These are phyloP conservation scores for Aspergillus intermedius DNA, from an alignment of 2,329 filamentous ascomycete genomes.

Conservation along the genomic window DNA sequence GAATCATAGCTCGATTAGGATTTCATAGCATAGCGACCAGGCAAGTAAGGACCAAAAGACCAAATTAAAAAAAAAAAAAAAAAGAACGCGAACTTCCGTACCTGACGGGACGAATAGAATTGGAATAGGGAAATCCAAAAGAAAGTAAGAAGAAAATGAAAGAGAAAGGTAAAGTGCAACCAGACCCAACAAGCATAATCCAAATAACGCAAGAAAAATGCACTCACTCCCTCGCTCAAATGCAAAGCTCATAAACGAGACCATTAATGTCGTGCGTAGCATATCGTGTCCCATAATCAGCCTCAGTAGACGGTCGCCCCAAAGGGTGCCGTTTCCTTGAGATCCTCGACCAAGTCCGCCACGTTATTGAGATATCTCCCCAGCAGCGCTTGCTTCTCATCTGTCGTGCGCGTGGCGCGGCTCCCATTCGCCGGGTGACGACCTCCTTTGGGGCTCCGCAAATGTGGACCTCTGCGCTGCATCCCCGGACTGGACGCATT, in stretches of 20 bases:
- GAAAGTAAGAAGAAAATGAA: constrained; percentile 4
- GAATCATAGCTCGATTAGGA: background rate
- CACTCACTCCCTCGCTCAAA: constrained; percentile 16
- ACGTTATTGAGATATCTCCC: constrained; percentile 74
- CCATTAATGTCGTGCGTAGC: background rate
- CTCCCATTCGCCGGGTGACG: constrained; percentile 31
- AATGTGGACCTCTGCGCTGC: constrained; percentile 47
- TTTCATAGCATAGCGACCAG: background rate
- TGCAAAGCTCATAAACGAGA: background rate
- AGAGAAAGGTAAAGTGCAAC: constrained; percentile 8
- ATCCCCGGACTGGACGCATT: constrained; percentile 40
- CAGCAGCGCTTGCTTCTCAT: constrained; percentile 75
- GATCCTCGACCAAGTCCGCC: constrained; percentile 75
- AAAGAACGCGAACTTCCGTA: constrained; percentile 10
- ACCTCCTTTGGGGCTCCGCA: constrained; percentile 48
- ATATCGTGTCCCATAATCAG: background rate
- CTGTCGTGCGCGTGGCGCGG: constrained; percentile 56
- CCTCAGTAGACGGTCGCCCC: constrained; percentile 43
- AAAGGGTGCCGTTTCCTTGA: constrained; percentile 72
- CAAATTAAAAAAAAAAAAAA: constrained; percentile 7
- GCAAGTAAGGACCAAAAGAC: background rate
- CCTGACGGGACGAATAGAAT: constrained; percentile 6
- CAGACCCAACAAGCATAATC: constrained; percentile 13
- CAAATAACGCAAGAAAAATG: constrained; percentile 10
- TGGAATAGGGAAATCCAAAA: constrained; percentile 4